These are phyloP conservation scores for Cladophialophora exuberans DNA, from an alignment of 2,329 filamentous ascomycete species.

Conservation along the genomic window DNA sequence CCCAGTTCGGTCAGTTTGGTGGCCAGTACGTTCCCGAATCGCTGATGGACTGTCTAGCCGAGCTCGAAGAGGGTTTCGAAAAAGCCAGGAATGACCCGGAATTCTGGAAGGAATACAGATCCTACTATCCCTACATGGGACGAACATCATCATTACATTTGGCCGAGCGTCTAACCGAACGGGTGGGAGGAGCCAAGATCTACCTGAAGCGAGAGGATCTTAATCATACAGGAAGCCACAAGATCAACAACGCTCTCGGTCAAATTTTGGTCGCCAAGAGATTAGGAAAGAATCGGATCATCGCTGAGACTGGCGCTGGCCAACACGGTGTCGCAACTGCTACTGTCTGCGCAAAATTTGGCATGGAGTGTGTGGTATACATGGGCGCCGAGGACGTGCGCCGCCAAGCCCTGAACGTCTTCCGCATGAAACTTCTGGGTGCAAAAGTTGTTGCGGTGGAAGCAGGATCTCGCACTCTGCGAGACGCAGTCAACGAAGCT, in stretches of 20 bases:
- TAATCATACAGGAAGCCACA: slow-evolving; percentile 97
- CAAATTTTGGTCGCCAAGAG: slow-evolving; percentile 85
- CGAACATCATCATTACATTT: slow-evolving; percentile 89
- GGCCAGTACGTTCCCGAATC: slow-evolving; percentile 98
- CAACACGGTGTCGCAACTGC: slow-evolving; percentile 98
- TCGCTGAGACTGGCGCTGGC: slow-evolving; percentile 95
- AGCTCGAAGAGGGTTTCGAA: slow-evolving; percentile 91
- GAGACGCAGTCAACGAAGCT: slow-evolving; percentile 93
- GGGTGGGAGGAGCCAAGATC: slow-evolving; percentile 91
- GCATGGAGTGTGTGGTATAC: slow-evolving; percentile 96
- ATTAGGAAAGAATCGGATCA: slow-evolving; percentile 94
- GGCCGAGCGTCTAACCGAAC: slow-evolving; percentile 82
- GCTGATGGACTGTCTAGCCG: slow-evolving; percentile 91
- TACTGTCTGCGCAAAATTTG: slow-evolving; percentile 96
- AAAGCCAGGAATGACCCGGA: slow-evolving; percentile 80
- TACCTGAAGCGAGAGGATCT: slow-evolving; percentile 98
- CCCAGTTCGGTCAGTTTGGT: slow-evolving; percentile 92
- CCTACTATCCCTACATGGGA: slow-evolving; percentile 97
- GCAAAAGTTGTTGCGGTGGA: slow-evolving; percentile 92
- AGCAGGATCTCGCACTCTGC: slow-evolving; percentile 79
- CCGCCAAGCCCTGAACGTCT: slow-evolving; percentile 94
- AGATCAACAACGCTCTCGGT: slow-evolving; percentile 98
- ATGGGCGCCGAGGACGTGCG: slow-evolving; percentile 99
- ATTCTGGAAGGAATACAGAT: slow-evolving; percentile 97
- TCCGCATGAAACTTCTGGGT: slow-evolving; percentile 95